These are phyloP conservation scores for Globisporangium ultimum DNA, from an alignment of 352 stramenopile genomes.

Conservation along the genomic window DNA sequence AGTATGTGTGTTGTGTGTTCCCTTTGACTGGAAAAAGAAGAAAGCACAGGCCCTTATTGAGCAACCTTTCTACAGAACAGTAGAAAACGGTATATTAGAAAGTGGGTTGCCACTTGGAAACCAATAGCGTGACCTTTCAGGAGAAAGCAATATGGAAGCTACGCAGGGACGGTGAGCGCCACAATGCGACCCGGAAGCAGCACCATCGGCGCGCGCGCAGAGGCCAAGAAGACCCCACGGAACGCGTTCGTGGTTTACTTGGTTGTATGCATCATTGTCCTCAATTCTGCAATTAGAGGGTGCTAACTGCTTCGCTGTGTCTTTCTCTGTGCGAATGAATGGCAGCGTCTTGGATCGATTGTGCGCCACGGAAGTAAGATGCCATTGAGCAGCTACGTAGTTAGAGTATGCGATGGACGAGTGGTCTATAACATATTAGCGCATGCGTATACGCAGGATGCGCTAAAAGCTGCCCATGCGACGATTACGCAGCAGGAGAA, in stretches of 20 bases:
- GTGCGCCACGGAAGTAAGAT: slow-evolving; percentile 42
- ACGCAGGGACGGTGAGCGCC: neutral
- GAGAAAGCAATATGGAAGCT: neutral
- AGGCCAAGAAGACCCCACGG: slow-evolving; percentile 33
- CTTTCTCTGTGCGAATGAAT: neutral
- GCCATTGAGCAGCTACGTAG: no score
- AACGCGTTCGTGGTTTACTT: slow-evolving; percentile 19
- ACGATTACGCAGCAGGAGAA: slow-evolving; percentile 65
- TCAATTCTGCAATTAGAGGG: no score
- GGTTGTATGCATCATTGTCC: no score
- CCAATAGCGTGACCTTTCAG: neutral
- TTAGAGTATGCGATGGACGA: neutral
- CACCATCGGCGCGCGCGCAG: slow-evolving; percentile 16
- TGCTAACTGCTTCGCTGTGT: neutral
- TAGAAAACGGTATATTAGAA: neutral
- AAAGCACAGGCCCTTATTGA: neutral
- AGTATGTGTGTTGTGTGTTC: neutral
- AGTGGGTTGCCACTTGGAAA: neutral
- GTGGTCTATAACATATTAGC: neutral
- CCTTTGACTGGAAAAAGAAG: neutral
- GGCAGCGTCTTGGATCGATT: slow-evolving; percentile 45
- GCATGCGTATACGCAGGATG: slow-evolving; percentile 27
- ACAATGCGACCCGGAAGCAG: slow-evolving; percentile 4
- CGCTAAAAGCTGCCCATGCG: slow-evolving; percentile 39
- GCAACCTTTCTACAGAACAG: neutral